Evolutionary conservation across 805 yeast species (phyloP).

Genomic region (Wickerhamomyces bovis): DNA sequence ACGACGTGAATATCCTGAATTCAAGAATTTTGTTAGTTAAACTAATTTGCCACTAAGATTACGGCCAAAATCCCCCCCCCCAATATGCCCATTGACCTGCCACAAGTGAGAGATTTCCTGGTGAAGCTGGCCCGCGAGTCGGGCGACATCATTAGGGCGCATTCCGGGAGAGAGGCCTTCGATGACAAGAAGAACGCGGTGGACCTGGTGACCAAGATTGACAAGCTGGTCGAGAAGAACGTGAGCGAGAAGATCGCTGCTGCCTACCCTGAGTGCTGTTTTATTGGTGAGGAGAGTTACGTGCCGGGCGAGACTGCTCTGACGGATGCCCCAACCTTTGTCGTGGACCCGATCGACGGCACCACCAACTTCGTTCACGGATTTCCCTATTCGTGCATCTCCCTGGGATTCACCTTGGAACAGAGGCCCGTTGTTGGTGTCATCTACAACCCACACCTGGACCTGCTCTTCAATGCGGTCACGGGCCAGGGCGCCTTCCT

Average conservation of each 20-base stretch:
- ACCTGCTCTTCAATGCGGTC: conserved; percentile 47
- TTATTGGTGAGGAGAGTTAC: conserved; percentile 59
- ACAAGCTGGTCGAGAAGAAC: conserved; percentile 44
- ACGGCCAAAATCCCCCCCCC: too few species aligned
- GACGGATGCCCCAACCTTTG: conserved; percentile 50
- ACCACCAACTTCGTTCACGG: conserved; percentile 60
- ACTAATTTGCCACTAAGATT: too few species aligned
- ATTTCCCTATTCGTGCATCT: conserved; percentile 57
- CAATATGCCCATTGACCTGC: conserved; percentile 13
- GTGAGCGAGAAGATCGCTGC: conserved; percentile 32
- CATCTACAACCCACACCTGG: conserved; percentile 54
- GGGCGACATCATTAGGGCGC: conserved; percentile 44
- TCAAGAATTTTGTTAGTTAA: too few species aligned
- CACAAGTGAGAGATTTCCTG: conserved; percentile 30
- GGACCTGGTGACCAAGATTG: conserved; percentile 57
- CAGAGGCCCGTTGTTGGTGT: conserved; percentile 55
- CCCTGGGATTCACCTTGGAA: conserved; percentile 48
- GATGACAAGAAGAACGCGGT: conserved; percentile 57
- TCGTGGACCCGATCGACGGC: conserved; percentile 63
- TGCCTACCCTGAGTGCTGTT: conserved; percentile 42
- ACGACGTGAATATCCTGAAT: too few species aligned
- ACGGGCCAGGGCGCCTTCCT: conserved; percentile 50
- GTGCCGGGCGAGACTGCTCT: conserved; percentile 42
- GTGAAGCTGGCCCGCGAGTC: conserved; percentile 37
- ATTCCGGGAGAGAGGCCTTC: conserved; percentile 42